Base-by-base conservation (phyloP, 2,329 filamentous ascomycete genomes). In the Fusarium secorum region DNA sequence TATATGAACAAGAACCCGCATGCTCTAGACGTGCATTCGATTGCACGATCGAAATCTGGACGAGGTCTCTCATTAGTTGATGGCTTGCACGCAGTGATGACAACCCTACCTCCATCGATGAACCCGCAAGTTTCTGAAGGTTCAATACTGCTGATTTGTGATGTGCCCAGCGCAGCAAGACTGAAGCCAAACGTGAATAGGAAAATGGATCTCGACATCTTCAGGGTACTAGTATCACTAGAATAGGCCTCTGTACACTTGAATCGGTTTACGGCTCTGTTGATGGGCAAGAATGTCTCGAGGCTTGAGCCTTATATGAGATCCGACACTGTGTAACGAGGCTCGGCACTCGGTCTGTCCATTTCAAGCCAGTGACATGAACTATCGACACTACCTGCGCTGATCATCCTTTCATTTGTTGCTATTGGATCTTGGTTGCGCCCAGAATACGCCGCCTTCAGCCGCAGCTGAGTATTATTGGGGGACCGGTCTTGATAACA, bases 1-100 rank as follows among this genome's bases (percentile, higher is more conserved):
- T 32, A 32, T 32, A 62, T 30, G 26, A 13, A n/a, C 24, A 72
- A 52, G n/a, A 44, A 36, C 5, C n/a, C 66, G 24, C 66, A 72
- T 15, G 44, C 26, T 11, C 20, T 35, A 8, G 33, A 35, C 9
- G 44, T 36, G n/a, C 66, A 67, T 30, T 52, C 38, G 5, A 64
- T 22, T 9, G 48, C 35, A 20, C 14, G 15, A 15, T 57, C 39
- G 8, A 18, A 15, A 32, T 70, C 53, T 70, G 11, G 20, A 20
- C 9, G 13, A 26, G 7, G 18, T 2, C 13, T 28, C 7, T 24
- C 18, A 8, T 63, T 11, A 56, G 28, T 24, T 24, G 11, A 33
- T 38, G 35, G n/a, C 46, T 36, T 14, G 15, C 26, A 18, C 20
- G 15, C 7, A 20, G 11, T n/a, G 28, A 26, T 13, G 7, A 20